phyloP scores from a whole-genome alignment of 2,329 filamentous ascomycete species.

The Simplicillium sp. region DNA sequence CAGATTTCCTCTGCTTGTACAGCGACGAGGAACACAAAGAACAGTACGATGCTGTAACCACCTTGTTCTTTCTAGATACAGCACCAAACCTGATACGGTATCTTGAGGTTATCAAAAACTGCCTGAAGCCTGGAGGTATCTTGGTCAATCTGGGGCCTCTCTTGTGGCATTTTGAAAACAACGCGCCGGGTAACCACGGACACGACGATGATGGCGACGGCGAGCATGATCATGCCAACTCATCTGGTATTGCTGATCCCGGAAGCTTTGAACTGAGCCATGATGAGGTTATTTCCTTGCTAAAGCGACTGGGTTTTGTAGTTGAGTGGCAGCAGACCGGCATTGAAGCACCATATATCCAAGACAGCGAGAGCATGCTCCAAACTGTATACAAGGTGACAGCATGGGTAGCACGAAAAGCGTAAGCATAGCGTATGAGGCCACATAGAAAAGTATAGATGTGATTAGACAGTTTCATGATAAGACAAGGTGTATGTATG shows the following conservation, averaged over 20 bases:
- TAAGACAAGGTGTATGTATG: no score
- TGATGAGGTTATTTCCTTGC: slow-evolving; percentile 73
- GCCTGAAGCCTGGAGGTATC: slow-evolving; percentile 66
- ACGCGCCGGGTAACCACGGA: slow-evolving; percentile 48
- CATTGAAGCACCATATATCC: slow-evolving; percentile 75
- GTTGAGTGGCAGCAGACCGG: slow-evolving; percentile 54
- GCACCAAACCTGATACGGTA: slow-evolving; percentile 89
- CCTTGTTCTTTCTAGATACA: slow-evolving; percentile 95
- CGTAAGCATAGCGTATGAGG: slow-evolving; percentile 9
- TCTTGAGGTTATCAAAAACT: slow-evolving; percentile 71
- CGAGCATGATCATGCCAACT: slow-evolving; percentile 36
- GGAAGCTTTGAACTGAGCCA: slow-evolving; percentile 85
- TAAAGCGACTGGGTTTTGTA: slow-evolving; percentile 67
- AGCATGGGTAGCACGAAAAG: slow-evolving; percentile 80
- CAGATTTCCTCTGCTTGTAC: slow-evolving; percentile 89
- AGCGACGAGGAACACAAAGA: slow-evolving; percentile 49
- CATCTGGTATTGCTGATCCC: slow-evolving; percentile 71
- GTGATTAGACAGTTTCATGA: no score
- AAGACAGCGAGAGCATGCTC: slow-evolving; percentile 77
- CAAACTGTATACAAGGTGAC: slow-evolving; percentile 72
- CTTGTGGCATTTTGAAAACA: slow-evolving; percentile 90
- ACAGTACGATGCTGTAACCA: slow-evolving; percentile 72
- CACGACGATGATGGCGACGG: slow-evolving; percentile 40
- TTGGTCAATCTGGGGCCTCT: slow-evolving; percentile 88
- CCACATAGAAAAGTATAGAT: no score